Evolutionary conservation across 139 green algal species (phyloP).

Genomic region (Micractinium sp.): DNA sequence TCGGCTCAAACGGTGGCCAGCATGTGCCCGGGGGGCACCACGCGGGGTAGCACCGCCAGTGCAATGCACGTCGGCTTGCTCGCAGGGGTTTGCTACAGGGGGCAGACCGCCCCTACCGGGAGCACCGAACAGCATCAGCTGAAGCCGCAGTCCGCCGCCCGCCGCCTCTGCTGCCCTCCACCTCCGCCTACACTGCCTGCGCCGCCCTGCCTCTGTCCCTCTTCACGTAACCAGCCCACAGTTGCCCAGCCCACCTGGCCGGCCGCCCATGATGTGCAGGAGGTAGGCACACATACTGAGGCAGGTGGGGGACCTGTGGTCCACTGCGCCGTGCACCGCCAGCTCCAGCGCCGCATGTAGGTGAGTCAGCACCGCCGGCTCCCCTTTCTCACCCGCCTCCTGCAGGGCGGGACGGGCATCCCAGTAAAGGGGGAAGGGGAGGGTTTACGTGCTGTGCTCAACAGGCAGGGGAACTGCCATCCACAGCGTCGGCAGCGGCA

Average conservation of each 20-base stretch:
- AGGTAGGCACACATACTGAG: background rate
- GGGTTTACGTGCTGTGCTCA: no score
- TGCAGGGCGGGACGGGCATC: background rate
- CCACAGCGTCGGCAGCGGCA: background rate
- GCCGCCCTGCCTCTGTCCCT: background rate
- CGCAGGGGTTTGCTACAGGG: no score
- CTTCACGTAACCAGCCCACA: no score
- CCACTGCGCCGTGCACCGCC: background rate
- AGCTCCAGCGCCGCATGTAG: background rate
- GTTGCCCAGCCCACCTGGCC: background rate
- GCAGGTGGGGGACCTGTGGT: background rate
- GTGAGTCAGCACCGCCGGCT: background rate
- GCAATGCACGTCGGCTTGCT: no score
- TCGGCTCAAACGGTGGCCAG: no score
- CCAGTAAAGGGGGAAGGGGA: background rate
- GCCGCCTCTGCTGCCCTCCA: background rate
- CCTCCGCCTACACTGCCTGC: background rate
- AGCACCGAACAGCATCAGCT: no score
- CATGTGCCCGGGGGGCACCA: no score
- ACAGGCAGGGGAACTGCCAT: no score
- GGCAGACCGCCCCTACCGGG: no score
- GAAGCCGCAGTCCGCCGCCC: background rate
- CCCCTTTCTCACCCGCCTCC: background rate
- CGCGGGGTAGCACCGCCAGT: no score
- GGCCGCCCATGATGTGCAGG: background rate